These are phyloP conservation scores for Populus deltoides DNA, from an alignment of 345 rosid genomes.

Conservation along the genomic window DNA sequence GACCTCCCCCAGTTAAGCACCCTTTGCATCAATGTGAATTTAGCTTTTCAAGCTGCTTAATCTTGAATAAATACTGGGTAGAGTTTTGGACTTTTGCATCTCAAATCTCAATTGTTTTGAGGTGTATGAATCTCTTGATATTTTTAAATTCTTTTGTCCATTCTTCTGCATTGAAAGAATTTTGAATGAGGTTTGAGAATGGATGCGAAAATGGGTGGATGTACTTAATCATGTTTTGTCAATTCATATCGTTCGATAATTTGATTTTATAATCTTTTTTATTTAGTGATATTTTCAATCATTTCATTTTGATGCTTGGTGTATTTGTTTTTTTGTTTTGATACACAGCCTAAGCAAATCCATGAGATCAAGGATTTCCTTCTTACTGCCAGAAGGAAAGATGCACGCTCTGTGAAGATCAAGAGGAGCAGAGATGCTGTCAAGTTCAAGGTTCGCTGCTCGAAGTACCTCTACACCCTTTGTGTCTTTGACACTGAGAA, in stretches of 20 bases:
- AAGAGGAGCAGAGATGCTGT: conserved; percentile 77
- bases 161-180: background rate
- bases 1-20: background rate
- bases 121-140: background rate
- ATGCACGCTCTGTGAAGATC: conserved; percentile 85
- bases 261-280: background rate
- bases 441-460: conserved; percentile 94
- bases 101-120: background rate
- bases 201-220: background rate
- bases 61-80: background rate
- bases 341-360: conserved; percentile 79
- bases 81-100: background rate
- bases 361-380: conserved; percentile 97
- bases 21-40: background rate
- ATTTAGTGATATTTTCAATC: background rate
- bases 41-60: background rate
- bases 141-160: background rate
- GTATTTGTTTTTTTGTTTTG: background rate
- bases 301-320: background rate
- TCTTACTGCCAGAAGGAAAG: conserved; percentile 92
- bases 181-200: background rate
- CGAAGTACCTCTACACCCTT: conserved; percentile 84
- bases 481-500: conserved; percentile 83
- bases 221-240: background rate
- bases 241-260: background rate